These are phyloP conservation scores for Pachyrhizus erosus DNA, from an alignment of 306 rosid genomes.

Conservation along the genomic window DNA sequence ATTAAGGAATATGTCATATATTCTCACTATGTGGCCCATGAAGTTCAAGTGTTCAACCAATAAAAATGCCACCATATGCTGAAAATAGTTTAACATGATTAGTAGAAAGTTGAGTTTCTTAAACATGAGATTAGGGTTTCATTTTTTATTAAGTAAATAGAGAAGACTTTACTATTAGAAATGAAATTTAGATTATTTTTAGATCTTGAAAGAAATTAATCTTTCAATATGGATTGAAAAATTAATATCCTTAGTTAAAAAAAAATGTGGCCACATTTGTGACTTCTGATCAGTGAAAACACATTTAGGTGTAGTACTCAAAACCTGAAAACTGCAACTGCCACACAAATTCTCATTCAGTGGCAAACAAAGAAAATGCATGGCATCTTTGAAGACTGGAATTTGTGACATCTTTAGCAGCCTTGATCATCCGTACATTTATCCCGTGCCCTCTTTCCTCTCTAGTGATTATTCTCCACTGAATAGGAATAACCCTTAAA, in stretches of 20 bases:
- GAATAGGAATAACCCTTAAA: constrained; percentile 24
- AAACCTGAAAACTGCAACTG: neutral
- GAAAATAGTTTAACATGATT: too few relatives aligned
- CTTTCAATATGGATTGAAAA: too few relatives aligned
- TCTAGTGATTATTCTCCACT: constrained; percentile 37
- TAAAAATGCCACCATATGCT: neutral
- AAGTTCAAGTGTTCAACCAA: neutral
- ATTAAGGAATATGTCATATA: constrained; percentile 23
- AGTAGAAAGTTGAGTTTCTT: too few relatives aligned
- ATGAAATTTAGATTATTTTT: too few relatives aligned
- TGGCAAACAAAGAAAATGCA: constrained; percentile 3
- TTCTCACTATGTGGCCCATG: constrained; percentile 8
- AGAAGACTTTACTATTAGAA: too few relatives aligned
- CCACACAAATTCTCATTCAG: constrained; percentile 38
- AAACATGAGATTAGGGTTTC: too few relatives aligned
- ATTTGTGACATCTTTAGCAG: constrained; percentile 15
- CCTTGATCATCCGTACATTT: constrained; percentile 28
- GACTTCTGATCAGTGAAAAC: constrained; percentile 6
- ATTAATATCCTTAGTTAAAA: too few relatives aligned
- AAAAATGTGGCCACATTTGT: neutral
- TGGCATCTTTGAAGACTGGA: constrained; percentile 33
- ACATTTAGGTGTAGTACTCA: neutral
- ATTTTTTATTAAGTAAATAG: too few relatives aligned
- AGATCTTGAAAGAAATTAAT: too few relatives aligned
- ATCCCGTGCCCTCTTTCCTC: neutral